Evolutionary conservation across 352 stramenopile genomes (phyloP).

Genomic region (Phytophthora capsici): DNA sequence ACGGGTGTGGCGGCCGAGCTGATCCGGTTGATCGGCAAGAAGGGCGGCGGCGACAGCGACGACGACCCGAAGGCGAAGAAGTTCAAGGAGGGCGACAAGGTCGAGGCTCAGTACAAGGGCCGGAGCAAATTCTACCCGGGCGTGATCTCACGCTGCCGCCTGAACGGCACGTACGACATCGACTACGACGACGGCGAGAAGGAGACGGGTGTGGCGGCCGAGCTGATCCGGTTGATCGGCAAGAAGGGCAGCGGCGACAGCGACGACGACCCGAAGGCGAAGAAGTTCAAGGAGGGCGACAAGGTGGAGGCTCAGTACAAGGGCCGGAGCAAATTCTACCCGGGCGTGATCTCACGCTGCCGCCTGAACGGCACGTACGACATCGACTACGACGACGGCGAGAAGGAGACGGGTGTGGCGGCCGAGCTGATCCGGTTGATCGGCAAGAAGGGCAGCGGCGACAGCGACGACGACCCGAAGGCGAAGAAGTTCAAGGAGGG

Average conservation of each 20-base stretch:
- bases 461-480: slow-evolving; percentile 23
- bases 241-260: slow-evolving; percentile 15
- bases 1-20: slow-evolving; percentile 21
- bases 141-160: slow-evolving; percentile 20
- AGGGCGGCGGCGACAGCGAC: slow-evolving; percentile 14
- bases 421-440: slow-evolving; percentile 16
- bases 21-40: slow-evolving; percentile 15
- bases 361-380: slow-evolving; percentile 23
- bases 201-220: slow-evolving; percentile 23
- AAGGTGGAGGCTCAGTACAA: slow-evolving; percentile 27
- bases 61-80: slow-evolving; percentile 20
- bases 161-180: slow-evolving; percentile 25
- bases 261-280: slow-evolving; percentile 19
- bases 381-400: slow-evolving; percentile 23
- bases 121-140: slow-evolving; percentile 22
- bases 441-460: slow-evolving; percentile 12
- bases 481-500: slow-evolving; percentile 23
- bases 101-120: slow-evolving; percentile 25
- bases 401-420: slow-evolving; percentile 24
- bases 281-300: slow-evolving; percentile 25
- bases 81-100: slow-evolving; percentile 23
- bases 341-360: slow-evolving; percentile 20
- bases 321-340: slow-evolving; percentile 24
- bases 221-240: slow-evolving; percentile 13
- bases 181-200: slow-evolving; percentile 24